phyloP scores from a whole-genome alignment of 2,329 filamentous ascomycete genomes.

The Penicillium sp. region DNA sequence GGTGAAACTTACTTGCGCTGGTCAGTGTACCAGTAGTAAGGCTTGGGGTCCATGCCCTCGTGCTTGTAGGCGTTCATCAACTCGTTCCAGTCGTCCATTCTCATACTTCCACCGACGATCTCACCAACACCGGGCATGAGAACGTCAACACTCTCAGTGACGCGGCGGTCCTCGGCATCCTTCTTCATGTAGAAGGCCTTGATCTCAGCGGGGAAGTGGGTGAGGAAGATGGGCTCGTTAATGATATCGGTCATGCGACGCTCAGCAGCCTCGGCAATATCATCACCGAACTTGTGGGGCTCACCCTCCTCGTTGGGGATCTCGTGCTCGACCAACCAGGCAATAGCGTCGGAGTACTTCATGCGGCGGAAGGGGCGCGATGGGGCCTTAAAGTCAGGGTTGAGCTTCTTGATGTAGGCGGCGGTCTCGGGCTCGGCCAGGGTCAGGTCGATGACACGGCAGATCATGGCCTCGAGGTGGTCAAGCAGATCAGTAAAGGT shows the following conservation, averaged over 20 bases:
- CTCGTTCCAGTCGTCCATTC: constrained; percentile 88
- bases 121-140: constrained; percentile 93
- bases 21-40: constrained; percentile 99
- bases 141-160: constrained; percentile 89
- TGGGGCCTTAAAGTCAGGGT: constrained; percentile 84
- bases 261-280: constrained; percentile 97
- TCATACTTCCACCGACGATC: constrained; percentile 96
- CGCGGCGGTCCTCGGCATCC: constrained; percentile 72
- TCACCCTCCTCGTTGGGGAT: constrained; percentile 93
- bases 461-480: constrained; percentile 86
- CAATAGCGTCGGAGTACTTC: constrained; percentile 90
- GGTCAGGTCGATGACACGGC: constrained; percentile 76
- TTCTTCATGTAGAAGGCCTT: constrained; percentile 99
- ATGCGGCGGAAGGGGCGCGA: constrained; percentile 88
- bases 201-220: constrained; percentile 95
- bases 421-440: constrained; percentile 72
- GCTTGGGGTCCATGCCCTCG: constrained; percentile 77
- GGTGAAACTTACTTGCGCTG: constrained; percentile 75
- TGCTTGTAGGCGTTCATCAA: constrained; percentile 83
- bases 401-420: constrained; percentile 76
- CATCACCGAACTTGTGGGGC: constrained; percentile 88
- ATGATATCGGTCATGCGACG: constrained; percentile 96
- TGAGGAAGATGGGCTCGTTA: constrained; percentile 92
- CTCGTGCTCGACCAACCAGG: constrained; percentile 87
- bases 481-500: constrained; percentile 82